phyloP scores from a whole-genome alignment of 2,329 filamentous ascomycete species.

The Tolypocladium cylindrosporum region DNA sequence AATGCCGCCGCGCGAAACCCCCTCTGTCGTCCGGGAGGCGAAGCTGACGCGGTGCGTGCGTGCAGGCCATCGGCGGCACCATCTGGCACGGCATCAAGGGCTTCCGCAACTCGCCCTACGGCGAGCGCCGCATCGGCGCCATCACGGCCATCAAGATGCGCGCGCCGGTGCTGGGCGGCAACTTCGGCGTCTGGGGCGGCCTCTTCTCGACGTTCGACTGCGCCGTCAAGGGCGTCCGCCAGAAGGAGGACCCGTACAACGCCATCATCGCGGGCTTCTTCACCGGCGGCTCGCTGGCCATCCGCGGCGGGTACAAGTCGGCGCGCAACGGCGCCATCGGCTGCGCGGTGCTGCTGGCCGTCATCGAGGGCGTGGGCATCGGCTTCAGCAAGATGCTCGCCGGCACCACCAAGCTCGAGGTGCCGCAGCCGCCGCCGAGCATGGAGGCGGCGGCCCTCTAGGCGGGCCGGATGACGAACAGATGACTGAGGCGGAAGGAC shows the following conservation, averaged over 20 bases:
- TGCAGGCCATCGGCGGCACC: constrained; percentile 63
- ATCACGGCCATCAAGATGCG: constrained; percentile 96
- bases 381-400: constrained; percentile 93
- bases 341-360: constrained; percentile 84
- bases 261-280: constrained; percentile 97
- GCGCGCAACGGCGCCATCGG: constrained; percentile 94
- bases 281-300: constrained; percentile 83
- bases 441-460: constrained; percentile 17
- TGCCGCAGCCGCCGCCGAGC: constrained; percentile 21
- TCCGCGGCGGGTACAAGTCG: constrained; percentile 84
- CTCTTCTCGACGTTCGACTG: constrained; percentile 95
- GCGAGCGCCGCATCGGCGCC: constrained; percentile 90
- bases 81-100: constrained; percentile 98
- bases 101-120: constrained; percentile 80
- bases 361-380: constrained; percentile 96
- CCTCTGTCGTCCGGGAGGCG: too few species aligned
- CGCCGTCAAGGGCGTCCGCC: constrained; percentile 82
- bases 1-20: too few species aligned
- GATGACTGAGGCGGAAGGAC: neutral
- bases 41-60: neutral
- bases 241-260: constrained; percentile 98
- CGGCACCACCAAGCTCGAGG: constrained; percentile 75
- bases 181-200: constrained; percentile 97
- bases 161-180: constrained; percentile 90
- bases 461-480: neutral